phyloP scores from a whole-genome alignment of 805 yeast genomes.

The Jamesozyma piceae region DNA sequence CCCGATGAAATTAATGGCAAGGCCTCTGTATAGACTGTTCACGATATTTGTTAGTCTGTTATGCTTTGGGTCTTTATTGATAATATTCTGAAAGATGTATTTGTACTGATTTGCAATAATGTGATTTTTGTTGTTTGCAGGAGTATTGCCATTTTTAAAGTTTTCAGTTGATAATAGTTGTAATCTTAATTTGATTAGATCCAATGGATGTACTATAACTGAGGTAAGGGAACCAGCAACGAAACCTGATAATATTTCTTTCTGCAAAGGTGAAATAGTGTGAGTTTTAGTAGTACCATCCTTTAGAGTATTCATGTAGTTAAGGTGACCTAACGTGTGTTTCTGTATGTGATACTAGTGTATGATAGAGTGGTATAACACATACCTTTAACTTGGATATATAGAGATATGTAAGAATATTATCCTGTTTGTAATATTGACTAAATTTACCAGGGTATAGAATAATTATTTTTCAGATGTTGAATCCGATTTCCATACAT shows the following conservation, averaged over 20 bases:
- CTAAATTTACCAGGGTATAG: too few relatives aligned
- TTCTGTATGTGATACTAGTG: too few relatives aligned
- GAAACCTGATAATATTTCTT: constrained; percentile 62
- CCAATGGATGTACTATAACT: constrained; percentile 78
- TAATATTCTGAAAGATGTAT: neutral
- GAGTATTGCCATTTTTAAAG: neutral
- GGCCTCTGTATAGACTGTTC: constrained; percentile 52
- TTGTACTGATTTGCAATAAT: neutral
- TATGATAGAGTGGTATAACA: too few relatives aligned
- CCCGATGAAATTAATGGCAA: constrained; percentile 72
- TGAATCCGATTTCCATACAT: too few relatives aligned
- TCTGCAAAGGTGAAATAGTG: constrained; percentile 6
- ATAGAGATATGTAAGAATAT: too few relatives aligned
- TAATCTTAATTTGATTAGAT: constrained; percentile 70
- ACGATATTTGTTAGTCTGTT: constrained; percentile 1
- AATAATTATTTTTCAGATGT: too few relatives aligned
- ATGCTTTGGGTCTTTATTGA: constrained; percentile 5
- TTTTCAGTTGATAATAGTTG: constrained; percentile 43
- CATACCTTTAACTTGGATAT: too few relatives aligned
- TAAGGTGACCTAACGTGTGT: too few relatives aligned
- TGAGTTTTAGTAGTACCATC: constrained; percentile 6
- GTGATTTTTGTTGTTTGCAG: neutral
- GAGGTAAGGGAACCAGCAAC: constrained; percentile 79
- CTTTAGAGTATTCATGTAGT: too few relatives aligned
- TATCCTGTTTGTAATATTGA: too few relatives aligned